Evolutionary conservation across 805 yeast species (phyloP), one percentile per base, ranked within the genome.

Genomic region (Komagataella pastoris): DNA sequence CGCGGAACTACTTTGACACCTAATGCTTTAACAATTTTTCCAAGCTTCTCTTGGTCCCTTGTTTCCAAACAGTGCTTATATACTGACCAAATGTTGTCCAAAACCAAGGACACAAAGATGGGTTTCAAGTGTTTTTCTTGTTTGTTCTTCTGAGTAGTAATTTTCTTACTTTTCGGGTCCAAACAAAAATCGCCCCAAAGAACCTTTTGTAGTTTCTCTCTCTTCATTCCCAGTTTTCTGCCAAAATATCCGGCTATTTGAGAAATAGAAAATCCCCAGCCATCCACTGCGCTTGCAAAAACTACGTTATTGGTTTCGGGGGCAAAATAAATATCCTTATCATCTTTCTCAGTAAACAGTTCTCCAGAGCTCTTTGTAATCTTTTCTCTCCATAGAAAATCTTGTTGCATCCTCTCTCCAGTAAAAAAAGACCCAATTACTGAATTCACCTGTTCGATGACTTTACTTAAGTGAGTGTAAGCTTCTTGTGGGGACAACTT

Each of bases 181-280:
- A 88, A 72, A 62, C 79, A 88, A 64, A 70, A 91, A 61, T 91
- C 97, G 44, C 99, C 99, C 98, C 98, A 93, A 3, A 93, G 71
- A n/a, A 89, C 88, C 60, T 86, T 85, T 53, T 83, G 83, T 47
- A 93, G 73, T 51, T 80, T 87, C 17, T 80, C 79, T 55, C 89
- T 81, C 56, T 87, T 85, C 57, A 91, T 84, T 0, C 96, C 97
- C 17, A 91, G 70, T 59, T 88, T 88, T 49, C 79, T 79, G 67
- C 85, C 93, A 63, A 88, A 88, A 40, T 93, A 80, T 53, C 85
- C 82, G 6, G 97, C 86, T 66, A 93, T 86, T 57, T 93, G 96
- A 50, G 87, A 80, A 49, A 93, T 73, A 47, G 88, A 85, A 65
- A 93, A 93, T 1, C 98, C 99, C 98, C 99, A 93, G 10, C 98